These are phyloP conservation scores for Podaxis mareebaensis DNA, from an alignment of 768 basidiomycete species.

Conservation along the genomic window DNA sequence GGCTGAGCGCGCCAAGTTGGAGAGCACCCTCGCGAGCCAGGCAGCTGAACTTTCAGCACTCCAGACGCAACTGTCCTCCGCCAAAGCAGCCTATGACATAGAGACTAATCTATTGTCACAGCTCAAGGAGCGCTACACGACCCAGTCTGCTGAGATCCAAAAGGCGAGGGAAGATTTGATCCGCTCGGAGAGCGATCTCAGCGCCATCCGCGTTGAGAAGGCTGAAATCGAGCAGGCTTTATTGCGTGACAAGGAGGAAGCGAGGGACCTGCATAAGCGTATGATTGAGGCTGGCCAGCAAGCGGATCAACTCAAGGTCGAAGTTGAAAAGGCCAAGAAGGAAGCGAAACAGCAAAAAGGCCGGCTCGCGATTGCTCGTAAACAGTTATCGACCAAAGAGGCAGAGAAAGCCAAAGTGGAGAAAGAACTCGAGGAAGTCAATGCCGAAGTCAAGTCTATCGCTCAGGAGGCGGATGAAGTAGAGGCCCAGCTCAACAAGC, in stretches of 20 bases:
- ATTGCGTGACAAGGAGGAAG: constrained; percentile 92
- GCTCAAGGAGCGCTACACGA: constrained; percentile 65
- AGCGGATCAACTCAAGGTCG: constrained; percentile 65
- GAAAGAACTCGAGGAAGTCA: constrained; percentile 71
- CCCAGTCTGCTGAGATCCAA: constrained; percentile 72
- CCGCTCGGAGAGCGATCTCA: constrained; percentile 87
- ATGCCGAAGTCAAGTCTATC: constrained; percentile 50
- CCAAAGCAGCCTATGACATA: constrained; percentile 83
- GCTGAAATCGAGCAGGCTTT: constrained; percentile 85
- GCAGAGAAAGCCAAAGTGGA: constrained; percentile 67
- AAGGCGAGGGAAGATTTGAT: constrained; percentile 80
- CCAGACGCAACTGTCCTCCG: constrained; percentile 80
- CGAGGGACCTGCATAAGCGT: constrained; percentile 78
- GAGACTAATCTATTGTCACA: constrained; percentile 71
- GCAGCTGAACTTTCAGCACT: constrained; percentile 76
- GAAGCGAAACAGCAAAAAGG: constrained; percentile 97
- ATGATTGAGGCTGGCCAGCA: constrained; percentile 82
- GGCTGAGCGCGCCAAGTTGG: constrained; percentile 64
- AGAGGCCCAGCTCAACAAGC: constrained; percentile 48
- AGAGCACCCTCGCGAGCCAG: constrained; percentile 64
- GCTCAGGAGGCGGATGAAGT: constrained; percentile 56
- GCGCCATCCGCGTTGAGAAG: constrained; percentile 86
- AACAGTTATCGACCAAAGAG: constrained; percentile 88
- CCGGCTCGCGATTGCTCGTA: constrained; percentile 89
- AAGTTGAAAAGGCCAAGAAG: constrained; percentile 87